Percentiles rank a stretch among this genome's conserved stretches.
Conservation (phyloP, 2,329 filamentous ascomycete genomes). For the Colletotrichum lini region DNA sequence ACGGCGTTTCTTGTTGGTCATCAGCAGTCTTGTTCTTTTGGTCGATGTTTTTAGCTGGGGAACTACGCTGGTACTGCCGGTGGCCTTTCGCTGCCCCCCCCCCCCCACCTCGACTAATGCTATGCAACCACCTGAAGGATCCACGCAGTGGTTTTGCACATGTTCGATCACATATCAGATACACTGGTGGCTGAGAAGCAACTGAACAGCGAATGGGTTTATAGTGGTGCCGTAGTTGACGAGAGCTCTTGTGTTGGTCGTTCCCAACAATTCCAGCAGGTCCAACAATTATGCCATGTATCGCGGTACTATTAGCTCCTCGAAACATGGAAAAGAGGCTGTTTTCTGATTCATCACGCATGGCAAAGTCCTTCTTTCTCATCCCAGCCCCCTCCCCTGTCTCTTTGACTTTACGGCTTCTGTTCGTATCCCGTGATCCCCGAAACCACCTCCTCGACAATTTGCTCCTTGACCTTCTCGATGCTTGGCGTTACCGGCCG, state of each 20-base stretch:
- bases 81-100: constrained; percentile 4
- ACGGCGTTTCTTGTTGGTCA: constrained; percentile 41
- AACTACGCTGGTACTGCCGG: constrained; percentile 17
- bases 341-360: constrained; percentile 10
- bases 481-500: constrained; percentile 65
- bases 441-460: constrained; percentile 33
- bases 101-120: neutral
- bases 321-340: neutral
- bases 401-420: constrained; percentile 19
- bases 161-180: neutral
- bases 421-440: constrained; percentile 46
- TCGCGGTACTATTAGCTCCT: constrained; percentile 18
- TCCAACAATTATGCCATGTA: neutral
- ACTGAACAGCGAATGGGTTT: neutral
- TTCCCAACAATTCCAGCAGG: constrained; percentile 8
- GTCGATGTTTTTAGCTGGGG: constrained; percentile 1
- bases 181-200: neutral
- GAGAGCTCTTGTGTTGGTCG: neutral
- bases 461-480: constrained; percentile 44
- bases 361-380: neutral
- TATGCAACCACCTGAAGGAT: neutral
- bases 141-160: neutral
- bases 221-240: neutral
- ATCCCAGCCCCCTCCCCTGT: neutral
- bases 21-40: constrained; percentile 28